A percentile compares a stretch with the other conserved stretches of the same genome.
These are phyloP conservation scores for Trichoderma oligosporum DNA, from an alignment of 2,329 filamentous ascomycete species.

Conservation along the genomic window DNA sequence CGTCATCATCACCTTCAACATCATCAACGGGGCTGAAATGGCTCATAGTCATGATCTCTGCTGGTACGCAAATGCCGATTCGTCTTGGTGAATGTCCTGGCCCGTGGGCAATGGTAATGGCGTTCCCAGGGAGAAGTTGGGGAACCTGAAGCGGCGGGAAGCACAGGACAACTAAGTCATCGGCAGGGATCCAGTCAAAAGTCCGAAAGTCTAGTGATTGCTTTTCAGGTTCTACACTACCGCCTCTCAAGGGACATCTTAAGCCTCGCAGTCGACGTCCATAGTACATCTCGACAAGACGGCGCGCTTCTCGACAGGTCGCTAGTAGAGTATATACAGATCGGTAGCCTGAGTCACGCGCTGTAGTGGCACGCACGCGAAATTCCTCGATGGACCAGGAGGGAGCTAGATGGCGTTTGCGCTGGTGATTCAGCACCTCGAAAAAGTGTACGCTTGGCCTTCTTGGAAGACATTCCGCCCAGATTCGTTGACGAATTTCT, in stretches of 20 bases:
- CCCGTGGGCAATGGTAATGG: not conserved
- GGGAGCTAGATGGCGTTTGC: constrained; percentile 2
- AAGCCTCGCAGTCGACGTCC: not conserved
- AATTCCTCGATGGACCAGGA: constrained; percentile 18
- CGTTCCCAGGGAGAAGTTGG: constrained; percentile 1
- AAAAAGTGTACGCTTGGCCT: constrained; percentile 15
- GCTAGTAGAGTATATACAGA: constrained; percentile 8
- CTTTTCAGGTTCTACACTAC: not conserved
- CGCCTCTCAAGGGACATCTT: not conserved
- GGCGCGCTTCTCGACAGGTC: constrained; percentile 5
- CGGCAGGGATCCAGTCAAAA: constrained; percentile 18
- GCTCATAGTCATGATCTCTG: constrained; percentile 6
- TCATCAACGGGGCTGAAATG: not conserved
- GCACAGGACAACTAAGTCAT: constrained; percentile 12
- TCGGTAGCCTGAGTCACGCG: constrained; percentile 15
- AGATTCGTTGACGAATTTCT: constrained; percentile 16
- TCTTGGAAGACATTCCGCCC: constrained; percentile 8
- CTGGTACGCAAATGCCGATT: constrained; percentile 4
- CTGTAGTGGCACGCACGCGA: constrained; percentile 5
- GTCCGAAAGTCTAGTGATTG: constrained; percentile 6
- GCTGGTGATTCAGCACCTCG: constrained; percentile 14
- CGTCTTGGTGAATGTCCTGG: not conserved
- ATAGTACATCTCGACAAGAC: constrained; percentile 2
- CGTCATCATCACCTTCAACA: constrained; percentile 5
- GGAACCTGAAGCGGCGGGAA: constrained; percentile 11